A percentile compares a stretch with the other conserved stretches of the same genome.
phyloP scores from a whole-genome alignment of 768 basidiomycete genomes.

The Vararia minispora region DNA sequence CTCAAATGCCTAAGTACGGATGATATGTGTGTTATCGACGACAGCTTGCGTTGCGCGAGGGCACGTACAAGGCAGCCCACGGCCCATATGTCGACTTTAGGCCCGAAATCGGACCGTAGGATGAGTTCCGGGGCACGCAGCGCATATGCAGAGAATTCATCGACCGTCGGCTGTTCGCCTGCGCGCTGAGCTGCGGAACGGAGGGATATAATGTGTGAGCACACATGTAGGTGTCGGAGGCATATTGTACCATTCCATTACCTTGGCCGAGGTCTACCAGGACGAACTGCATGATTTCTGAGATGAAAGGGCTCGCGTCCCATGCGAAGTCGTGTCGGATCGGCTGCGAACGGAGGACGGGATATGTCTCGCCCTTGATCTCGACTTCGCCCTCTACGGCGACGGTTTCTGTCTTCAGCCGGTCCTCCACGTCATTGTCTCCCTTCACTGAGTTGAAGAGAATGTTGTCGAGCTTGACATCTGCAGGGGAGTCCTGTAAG shows the following conservation, averaged over 20 bases:
- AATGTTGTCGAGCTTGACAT: constrained; percentile 19
- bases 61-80: constrained; percentile 19
- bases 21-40: not conserved
- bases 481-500: no score
- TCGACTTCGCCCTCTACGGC: constrained; percentile 6
- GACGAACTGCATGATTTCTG: constrained; percentile 8
- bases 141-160: constrained; percentile 10
- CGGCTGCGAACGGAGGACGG: constrained; percentile 13
- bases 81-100: constrained; percentile 21
- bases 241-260: no score
- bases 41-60: not conserved
- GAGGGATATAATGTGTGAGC: not conserved
- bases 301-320: constrained; percentile 8
- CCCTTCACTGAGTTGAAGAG: constrained; percentile 12
- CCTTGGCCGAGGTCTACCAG: constrained; percentile 17
- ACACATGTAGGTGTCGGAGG: not conserved
- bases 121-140: constrained; percentile 22
- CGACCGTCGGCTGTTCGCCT: constrained; percentile 13
- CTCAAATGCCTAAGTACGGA: constrained; percentile 16
- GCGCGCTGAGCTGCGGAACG: constrained; percentile 14
- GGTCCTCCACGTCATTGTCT: constrained; percentile 8
- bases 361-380: constrained; percentile 3
- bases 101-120: constrained; percentile 13
- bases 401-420: constrained; percentile 1
- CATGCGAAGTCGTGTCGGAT: constrained; percentile 9